Evolutionary conservation across 1,139 yeast species (phyloP).

Genomic region (Kurtzmaniella natalensis): DNA sequence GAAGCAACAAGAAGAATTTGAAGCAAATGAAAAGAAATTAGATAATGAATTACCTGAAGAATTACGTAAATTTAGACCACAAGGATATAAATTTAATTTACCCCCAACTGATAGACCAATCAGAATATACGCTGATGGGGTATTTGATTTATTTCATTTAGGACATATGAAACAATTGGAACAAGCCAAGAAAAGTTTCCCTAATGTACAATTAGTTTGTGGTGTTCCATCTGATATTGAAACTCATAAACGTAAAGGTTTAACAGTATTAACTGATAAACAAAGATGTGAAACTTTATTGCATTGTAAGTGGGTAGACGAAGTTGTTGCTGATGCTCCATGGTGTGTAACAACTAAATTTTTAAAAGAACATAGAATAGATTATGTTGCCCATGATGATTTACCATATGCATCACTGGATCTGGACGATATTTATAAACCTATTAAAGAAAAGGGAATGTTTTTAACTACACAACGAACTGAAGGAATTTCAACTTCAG

Average conservation of each 20-base stretch:
- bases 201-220: conserved; percentile 78
- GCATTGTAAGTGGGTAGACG: conserved; percentile 97
- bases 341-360: conserved; percentile 92
- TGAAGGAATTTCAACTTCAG: conserved; percentile 93
- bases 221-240: conserved; percentile 89
- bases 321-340: conserved; percentile 89
- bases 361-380: conserved; percentile 72
- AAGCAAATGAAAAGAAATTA: conserved; percentile 47
- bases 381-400: conserved; percentile 97
- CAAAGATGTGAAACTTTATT: conserved; percentile 85
- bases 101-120: conserved; percentile 88
- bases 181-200: conserved; percentile 91
- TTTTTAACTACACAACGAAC: conserved; percentile 94
- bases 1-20: conserved; percentile 36
- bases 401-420: conserved; percentile 87
- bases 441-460: conserved; percentile 86
- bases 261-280: conserved; percentile 82
- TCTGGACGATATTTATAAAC: conserved; percentile 86
- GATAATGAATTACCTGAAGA: conserved; percentile 62
- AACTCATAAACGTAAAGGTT: conserved; percentile 88
- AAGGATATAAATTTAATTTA: conserved; percentile 63
- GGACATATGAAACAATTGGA: conserved; percentile 98
- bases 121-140: conserved; percentile 95
- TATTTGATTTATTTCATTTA: conserved; percentile 89
- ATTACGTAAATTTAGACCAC: conserved; percentile 65